phyloP scores from a whole-genome alignment of 768 basidiomycete genomes.

The Leccinum longicurvipes region DNA sequence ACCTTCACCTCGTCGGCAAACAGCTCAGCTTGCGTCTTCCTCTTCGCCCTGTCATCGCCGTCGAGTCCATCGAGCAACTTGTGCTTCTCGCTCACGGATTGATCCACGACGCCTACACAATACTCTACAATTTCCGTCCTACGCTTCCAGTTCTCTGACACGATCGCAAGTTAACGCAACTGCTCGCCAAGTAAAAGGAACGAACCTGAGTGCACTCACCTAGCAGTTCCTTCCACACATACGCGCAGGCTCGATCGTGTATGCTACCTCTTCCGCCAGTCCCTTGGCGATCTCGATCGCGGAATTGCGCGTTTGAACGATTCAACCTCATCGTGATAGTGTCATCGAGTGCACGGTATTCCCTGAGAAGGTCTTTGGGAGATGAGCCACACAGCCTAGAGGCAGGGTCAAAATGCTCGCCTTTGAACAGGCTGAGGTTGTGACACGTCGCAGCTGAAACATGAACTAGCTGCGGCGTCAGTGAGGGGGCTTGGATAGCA shows the following conservation, averaged over 20 bases:
- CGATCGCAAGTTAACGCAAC: constrained; percentile 21
- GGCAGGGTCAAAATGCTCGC: constrained; percentile 10
- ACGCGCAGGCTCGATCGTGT: constrained; percentile 72
- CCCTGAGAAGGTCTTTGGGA: constrained; percentile 67
- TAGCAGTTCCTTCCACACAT: constrained; percentile 75
- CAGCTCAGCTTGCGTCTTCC: constrained; percentile 52
- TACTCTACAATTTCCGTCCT: constrained; percentile 72
- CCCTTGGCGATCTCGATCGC: constrained; percentile 64
- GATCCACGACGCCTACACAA: constrained; percentile 69
- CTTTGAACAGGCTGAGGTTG: constrained; percentile 78
- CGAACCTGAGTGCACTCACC: constrained; percentile 44
- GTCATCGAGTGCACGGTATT: constrained; percentile 81
- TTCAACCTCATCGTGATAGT: constrained; percentile 78
- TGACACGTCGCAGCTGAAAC: constrained; percentile 73
- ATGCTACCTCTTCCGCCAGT: constrained; percentile 45
- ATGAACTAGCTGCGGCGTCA: constrained; percentile 61
- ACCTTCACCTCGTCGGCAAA: constrained; percentile 76
- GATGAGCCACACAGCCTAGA: constrained; percentile 13
- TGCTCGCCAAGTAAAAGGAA: constrained; percentile 14
- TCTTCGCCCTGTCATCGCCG: constrained; percentile 43
- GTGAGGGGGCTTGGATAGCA: constrained; percentile 62
- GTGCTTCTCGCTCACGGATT: constrained; percentile 55
- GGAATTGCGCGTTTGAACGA: constrained; percentile 69
- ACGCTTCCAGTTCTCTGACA: constrained; percentile 64
- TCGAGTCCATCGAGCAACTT: constrained; percentile 40